Evolutionary conservation across 768 basidiomycete genomes (phyloP).

Genomic region (Aureoboletus auriporus): DNA sequence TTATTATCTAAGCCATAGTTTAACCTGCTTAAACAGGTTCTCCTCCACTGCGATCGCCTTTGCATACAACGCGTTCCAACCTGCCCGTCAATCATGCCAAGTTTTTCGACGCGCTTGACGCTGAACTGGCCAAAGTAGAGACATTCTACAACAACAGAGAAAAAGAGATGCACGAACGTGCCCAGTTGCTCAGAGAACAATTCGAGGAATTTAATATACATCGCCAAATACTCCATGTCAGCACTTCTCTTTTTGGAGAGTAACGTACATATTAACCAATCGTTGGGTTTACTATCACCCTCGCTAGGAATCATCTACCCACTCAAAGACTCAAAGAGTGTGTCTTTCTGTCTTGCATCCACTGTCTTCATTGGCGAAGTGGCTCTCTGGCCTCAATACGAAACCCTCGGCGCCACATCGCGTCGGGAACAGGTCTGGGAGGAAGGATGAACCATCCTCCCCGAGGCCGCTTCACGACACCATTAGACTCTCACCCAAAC

Average conservation of each 20-base stretch:
- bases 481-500: neutral
- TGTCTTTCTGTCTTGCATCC: constrained; percentile 1
- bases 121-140: constrained; percentile 81
- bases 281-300: neutral
- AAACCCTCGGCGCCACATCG: neutral
- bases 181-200: constrained; percentile 56
- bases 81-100: constrained; percentile 57
- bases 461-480: neutral
- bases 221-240: constrained; percentile 53
- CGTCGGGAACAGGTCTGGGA: neutral
- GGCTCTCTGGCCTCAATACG: neutral
- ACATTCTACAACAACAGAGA: constrained; percentile 75
- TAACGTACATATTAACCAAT: neutral
- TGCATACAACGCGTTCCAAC: constrained; percentile 47
- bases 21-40: constrained; percentile 6
- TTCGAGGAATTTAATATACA: constrained; percentile 73
- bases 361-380: constrained; percentile 1
- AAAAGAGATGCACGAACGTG: constrained; percentile 51
- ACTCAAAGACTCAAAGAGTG: constrained; percentile 4
- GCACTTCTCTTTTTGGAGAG: constrained; percentile 2
- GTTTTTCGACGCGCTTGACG: constrained; percentile 78
- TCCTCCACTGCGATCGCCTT: constrained; percentile 25
- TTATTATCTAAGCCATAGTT: neutral
- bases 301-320: constrained; percentile 13
- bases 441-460: neutral